Evolutionary conservation across 371 early-diverging fungal species (phyloP).

Genomic region (Apophysomyces trapeziformis): DNA sequence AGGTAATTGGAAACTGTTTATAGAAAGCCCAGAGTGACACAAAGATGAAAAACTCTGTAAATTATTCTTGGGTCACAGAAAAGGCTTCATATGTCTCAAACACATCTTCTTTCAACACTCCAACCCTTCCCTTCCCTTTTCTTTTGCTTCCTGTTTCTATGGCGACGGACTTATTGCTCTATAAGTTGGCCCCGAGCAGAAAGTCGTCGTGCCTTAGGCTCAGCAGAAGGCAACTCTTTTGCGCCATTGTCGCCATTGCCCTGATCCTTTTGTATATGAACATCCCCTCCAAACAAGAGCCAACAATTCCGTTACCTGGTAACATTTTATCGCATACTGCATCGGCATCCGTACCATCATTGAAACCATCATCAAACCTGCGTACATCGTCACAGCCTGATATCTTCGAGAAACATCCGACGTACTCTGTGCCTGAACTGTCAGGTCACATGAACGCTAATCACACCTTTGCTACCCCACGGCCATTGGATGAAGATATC

Average conservation of each 20-base stretch:
- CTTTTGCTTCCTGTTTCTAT: not conserved
- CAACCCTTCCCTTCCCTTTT: not conserved
- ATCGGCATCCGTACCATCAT: not conserved
- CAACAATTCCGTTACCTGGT: not conserved
- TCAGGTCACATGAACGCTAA: slow-evolving; percentile 4
- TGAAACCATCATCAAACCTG: not conserved
- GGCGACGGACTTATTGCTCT: not conserved
- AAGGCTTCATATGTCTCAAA: not conserved
- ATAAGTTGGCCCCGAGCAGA: not conserved
- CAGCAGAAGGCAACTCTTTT: not conserved
- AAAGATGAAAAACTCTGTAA: not conserved
- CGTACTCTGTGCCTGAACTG: not conserved
- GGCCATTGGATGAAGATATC: slow-evolving; percentile 22
- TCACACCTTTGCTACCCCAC: slow-evolving; percentile 17
- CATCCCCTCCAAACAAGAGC: slow-evolving; percentile 1
- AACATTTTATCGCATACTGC: not conserved
- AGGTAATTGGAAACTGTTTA: too few species aligned
- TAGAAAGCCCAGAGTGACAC: too few species aligned
- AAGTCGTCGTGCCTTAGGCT: not conserved
- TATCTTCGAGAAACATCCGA: too few species aligned
- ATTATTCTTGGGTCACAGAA: not conserved
- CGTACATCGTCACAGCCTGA: not conserved
- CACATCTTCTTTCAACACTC: not conserved
- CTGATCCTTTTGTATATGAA: slow-evolving; percentile 10
- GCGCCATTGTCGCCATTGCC: slow-evolving; percentile 10